Conservation (phyloP, 139 green algal species). For the Asterochloris erici region DNA sequence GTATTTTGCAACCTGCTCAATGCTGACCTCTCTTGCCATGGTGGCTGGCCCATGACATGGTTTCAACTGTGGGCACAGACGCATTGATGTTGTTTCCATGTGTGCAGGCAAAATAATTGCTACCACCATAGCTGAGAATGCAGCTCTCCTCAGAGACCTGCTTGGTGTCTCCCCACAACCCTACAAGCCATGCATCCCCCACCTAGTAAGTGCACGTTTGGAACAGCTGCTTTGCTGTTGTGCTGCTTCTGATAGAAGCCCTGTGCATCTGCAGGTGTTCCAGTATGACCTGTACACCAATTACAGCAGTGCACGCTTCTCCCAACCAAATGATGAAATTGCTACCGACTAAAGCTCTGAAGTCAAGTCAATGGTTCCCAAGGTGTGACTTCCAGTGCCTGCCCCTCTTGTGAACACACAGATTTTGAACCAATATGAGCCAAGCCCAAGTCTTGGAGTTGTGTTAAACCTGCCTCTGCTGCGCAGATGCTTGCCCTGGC, state of each 20-base stretch:
- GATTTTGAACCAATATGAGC: no score
- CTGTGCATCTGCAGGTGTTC: slow-evolving; percentile 38
- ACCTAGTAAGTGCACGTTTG: slow-evolving; percentile 38
- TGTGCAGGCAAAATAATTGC: slow-evolving; percentile 49
- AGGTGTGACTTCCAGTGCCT: no score
- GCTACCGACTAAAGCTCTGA: neutral
- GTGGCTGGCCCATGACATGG: no score
- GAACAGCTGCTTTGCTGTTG: neutral
- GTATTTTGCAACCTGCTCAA: neutral
- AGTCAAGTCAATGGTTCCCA: no score
- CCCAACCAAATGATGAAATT: slow-evolving; percentile 40
- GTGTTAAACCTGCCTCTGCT: no score
- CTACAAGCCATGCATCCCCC: slow-evolving; percentile 69
- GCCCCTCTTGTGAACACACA: no score
- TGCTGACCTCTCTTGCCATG: neutral
- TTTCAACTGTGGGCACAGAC: neutral
- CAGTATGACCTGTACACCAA: slow-evolving; percentile 67
- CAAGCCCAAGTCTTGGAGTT: no score
- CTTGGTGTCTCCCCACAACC: slow-evolving; percentile 31
- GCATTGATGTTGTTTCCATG: neutral
- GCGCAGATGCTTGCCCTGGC: no score
- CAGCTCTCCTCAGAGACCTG: slow-evolving; percentile 41
- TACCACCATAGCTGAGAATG: slow-evolving; percentile 69
- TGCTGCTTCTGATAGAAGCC: neutral
- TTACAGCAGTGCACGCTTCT: slow-evolving; percentile 34